phyloP scores from a whole-genome alignment of 2,329 filamentous ascomycete species.

The Fusarium nygamai region DNA sequence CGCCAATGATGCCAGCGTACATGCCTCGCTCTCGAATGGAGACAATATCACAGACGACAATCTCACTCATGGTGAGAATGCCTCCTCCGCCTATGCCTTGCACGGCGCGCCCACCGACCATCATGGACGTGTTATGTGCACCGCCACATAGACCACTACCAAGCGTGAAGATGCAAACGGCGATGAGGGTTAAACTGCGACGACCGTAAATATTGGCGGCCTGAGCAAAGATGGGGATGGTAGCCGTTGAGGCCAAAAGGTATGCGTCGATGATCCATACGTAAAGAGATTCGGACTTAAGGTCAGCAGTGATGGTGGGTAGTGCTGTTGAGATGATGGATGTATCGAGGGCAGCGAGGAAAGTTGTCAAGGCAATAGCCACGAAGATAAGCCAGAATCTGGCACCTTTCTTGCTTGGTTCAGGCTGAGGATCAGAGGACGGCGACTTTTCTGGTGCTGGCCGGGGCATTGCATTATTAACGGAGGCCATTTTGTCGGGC shows the following conservation, averaged over 20 bases:
- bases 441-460: background rate
- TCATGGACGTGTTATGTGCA: slow-evolving; percentile 42
- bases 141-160: slow-evolving; percentile 40
- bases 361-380: slow-evolving; percentile 29
- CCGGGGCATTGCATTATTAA: background rate
- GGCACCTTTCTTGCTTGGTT: background rate
- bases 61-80: slow-evolving; percentile 48
- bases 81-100: slow-evolving; percentile 58
- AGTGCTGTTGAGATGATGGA: slow-evolving; percentile 47
- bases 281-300: slow-evolving; percentile 33
- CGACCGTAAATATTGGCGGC: slow-evolving; percentile 61
- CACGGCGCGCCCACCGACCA: slow-evolving; percentile 57
- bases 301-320: slow-evolving; percentile 38
- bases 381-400: slow-evolving; percentile 39
- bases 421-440: background rate
- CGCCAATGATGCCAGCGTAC: slow-evolving; percentile 49
- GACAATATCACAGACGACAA: slow-evolving; percentile 55
- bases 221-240: slow-evolving; percentile 61
- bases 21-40: slow-evolving; percentile 58
- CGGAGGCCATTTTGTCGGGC: background rate
- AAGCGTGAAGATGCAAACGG: slow-evolving; percentile 35
- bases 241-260: slow-evolving; percentile 39
- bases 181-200: slow-evolving; percentile 49
- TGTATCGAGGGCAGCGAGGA: slow-evolving; percentile 42
- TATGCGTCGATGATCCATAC: slow-evolving; percentile 42